Evolutionary conservation across 192 early-diverging fungal species (phyloP), one percentile per base, ranked within the genome.

Genomic region (Entrophospora sp.): DNA sequence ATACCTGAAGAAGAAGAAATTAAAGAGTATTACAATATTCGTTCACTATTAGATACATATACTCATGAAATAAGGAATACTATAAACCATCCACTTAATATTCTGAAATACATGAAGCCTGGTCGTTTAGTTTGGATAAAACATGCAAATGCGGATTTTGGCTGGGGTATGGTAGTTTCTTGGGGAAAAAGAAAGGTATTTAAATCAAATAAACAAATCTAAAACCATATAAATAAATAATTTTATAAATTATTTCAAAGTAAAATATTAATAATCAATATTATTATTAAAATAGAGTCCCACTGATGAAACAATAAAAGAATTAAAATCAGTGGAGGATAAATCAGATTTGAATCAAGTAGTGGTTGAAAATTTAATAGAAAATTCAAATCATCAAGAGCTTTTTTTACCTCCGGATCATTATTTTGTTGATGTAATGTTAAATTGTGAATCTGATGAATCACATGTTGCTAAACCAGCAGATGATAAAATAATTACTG

Each of bases 131-230:
- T 90, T 43, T 75, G 80, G 7, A 79, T 86, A 18, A 72, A 73
- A 31, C 73, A 79, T 5, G 81, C 75, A 14, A 78, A 79, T 31
- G 71, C 87, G 70, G 83, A 96, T 56, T 98, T 94, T 79, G 96
- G 93, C 51, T 98, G 92, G 92, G 93, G 94, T 22, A 83, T 90
- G 31, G 84, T 95, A 27, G 75, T 87, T n/a, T 87, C 81, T 53
- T 90, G 83, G 69, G 75, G 83, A 49, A 88, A 89, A 67, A 74
- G 67, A 48, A 58, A 61, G 36, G 59, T 38, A 43, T n/a, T n/a
- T n/a, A n/a, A n/a, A n/a, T n/a, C n/a, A n/a, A n/a, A n/a, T n/a
- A n/a, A n/a, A n/a, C n/a, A n/a, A n/a, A n/a, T n/a, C n/a, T n/a
- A n/a, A n/a, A n/a, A n/a, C n/a, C n/a, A n/a, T n/a, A n/a, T n/a